Conservation (phyloP, 78 protist species). For the Isochrysis galbana region DNA sequence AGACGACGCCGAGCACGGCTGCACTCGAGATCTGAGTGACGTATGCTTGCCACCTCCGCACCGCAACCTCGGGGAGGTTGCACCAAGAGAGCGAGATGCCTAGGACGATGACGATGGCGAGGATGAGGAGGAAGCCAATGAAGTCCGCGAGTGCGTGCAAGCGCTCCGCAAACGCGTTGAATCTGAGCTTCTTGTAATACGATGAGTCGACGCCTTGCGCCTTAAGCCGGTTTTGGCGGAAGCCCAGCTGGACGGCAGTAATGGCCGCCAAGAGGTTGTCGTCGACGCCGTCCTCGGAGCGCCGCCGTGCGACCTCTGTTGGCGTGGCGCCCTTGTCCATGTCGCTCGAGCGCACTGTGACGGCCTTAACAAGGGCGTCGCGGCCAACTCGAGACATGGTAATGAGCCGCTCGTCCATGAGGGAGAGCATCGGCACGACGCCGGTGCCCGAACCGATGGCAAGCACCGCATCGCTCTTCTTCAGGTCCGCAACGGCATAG, state of each 20-base stretch:
- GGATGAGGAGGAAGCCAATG: not conserved
- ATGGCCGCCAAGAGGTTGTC: no score
- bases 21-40: not conserved
- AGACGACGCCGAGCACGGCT: not conserved
- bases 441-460: not conserved
- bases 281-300: not conserved
- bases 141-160: not conserved
- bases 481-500: not conserved
- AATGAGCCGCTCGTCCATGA: not conserved
- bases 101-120: not conserved
- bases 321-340: not conserved
- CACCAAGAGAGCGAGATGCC: not conserved
- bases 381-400: not conserved
- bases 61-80: not conserved
- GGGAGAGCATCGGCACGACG: not conserved
- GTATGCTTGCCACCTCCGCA: not conserved
- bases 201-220: not conserved
- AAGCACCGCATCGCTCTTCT: not conserved
- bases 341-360: not conserved
- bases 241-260: no score
- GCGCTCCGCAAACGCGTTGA: not conserved
- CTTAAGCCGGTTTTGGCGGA: not conserved
- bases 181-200: not conserved
- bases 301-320: not conserved
- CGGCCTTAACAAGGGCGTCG: not conserved